Evolutionary conservation across 768 basidiomycete species (phyloP), one percentile per base, ranked within the genome.

Genomic region (Porphyrellus cyaneotinctus): DNA sequence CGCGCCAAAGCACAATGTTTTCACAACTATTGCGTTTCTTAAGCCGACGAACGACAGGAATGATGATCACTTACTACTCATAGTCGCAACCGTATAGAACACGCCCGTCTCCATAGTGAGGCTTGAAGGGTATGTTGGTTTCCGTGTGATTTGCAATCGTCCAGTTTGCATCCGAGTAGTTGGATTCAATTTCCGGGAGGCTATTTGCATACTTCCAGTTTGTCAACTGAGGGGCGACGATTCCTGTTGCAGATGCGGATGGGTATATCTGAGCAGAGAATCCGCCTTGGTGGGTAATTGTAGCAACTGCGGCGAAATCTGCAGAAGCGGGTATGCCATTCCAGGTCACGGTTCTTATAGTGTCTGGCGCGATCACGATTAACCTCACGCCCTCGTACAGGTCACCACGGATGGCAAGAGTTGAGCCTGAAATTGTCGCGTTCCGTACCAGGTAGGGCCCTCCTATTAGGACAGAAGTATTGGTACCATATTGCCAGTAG

Each of bases 11-110:
- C 28, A 91, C 85, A 7, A 79, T 74, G 60, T 90, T 90, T 69
- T 92, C 90, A 57, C 90, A 91, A 71, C 90, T 91, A 36, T 54
- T 15, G 12, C 42, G 41, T 45, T 6, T 0, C 3, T 38, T 48
- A 15, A 42, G 37, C 43, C 18, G 33, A 41, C 22, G 33, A 44
- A 36, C 36, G 30, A n/a, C n/a, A 28, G 38, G 18, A 17, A 31
- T 30, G 36, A 22, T 28, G 24, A 31, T 36, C 38, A 67, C 85
- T 68, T 54, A 91, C 88, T 84, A 93, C 52, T 83, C 87, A 66
- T 93, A 93, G 67, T 92, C 91, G 62, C 89, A 91, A 1, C 88
- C 89, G 67, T 89, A 91, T 26, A 93, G 70, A n/a, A 91, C 72
- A 33, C 86, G 74, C 1, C 87, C 87, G 56, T 89, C 86, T 1